Evolutionary conservation across 176 grass and related monocot species (phyloP).

Genomic region (Aegilops umbellulata): DNA sequence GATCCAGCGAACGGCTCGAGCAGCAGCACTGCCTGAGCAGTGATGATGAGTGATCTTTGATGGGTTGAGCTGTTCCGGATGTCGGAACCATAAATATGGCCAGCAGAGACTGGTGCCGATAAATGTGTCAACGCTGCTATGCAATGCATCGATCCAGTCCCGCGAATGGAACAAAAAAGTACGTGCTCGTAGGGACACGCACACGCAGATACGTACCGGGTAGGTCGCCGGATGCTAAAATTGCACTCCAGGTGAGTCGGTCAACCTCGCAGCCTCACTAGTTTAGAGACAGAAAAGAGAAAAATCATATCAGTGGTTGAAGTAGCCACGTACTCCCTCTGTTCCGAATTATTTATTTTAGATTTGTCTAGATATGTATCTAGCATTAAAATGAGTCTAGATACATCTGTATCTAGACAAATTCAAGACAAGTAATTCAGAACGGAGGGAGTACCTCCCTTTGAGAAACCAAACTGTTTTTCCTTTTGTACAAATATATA

Average conservation of each 20-base stretch:
- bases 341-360: too few relatives aligned
- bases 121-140: constrained; percentile 13
- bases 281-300: not conserved
- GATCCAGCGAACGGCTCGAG: not conserved
- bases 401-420: too few relatives aligned
- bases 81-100: not conserved
- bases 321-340: not conserved
- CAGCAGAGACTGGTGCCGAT: constrained; percentile 16
- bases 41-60: not conserved
- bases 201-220: not conserved
- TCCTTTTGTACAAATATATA: not conserved
- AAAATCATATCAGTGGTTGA: not conserved
- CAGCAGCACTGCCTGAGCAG: not conserved
- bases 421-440: too few relatives aligned
- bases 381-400: too few relatives aligned
- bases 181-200: not conserved
- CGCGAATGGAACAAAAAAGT: not conserved
- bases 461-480: not conserved
- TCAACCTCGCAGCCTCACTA: not conserved
- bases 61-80: not conserved
- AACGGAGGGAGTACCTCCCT: too few relatives aligned
- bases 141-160: not conserved
- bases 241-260: not conserved
- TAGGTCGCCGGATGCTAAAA: not conserved
- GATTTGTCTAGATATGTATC: too few relatives aligned